Conservation (phyloP, 1,139 yeast genomes). For the Nakaseomyces uthaithaninus region DNA sequence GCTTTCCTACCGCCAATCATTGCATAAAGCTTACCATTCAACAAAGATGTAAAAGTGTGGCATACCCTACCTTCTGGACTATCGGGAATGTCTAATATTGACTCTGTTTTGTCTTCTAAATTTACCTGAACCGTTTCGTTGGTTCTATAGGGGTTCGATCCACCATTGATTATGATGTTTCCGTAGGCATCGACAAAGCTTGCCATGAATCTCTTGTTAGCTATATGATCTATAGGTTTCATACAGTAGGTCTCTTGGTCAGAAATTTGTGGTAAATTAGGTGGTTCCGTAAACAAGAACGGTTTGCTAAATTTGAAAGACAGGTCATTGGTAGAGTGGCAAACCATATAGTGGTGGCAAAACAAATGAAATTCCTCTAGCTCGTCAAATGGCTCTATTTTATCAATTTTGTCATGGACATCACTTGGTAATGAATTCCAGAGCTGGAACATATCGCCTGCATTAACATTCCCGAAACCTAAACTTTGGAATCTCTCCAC, state of each 20-base stretch:
- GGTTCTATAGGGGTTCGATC: slow-evolving; percentile 21
- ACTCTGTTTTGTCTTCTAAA: slow-evolving; percentile 11
- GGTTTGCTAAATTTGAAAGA: slow-evolving; percentile 13
- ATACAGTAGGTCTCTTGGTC: neutral
- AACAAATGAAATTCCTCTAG: slow-evolving; percentile 75
- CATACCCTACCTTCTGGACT: slow-evolving; percentile 45
- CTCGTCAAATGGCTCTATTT: slow-evolving; percentile 69
- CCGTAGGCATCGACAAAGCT: slow-evolving; percentile 20
- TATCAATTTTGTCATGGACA: slow-evolving; percentile 39
- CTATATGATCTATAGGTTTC: neutral
- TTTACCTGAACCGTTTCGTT: slow-evolving; percentile 17
- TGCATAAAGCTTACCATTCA: slow-evolving; percentile 28
- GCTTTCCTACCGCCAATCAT: slow-evolving; percentile 65
- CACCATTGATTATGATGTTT: slow-evolving; percentile 39
- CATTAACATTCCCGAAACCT: slow-evolving; percentile 45
- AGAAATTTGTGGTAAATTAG: neutral
- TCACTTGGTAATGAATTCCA: slow-evolving; percentile 43
- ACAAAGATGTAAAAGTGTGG: slow-evolving; percentile 42
- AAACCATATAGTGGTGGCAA: slow-evolving; percentile 65
- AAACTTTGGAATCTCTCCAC: slow-evolving; percentile 40
- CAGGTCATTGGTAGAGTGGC: slow-evolving; percentile 50
- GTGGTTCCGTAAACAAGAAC: slow-evolving; percentile 10
- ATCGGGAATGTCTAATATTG: neutral
- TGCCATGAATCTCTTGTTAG: slow-evolving; percentile 12
- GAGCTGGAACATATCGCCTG: slow-evolving; percentile 47